A percentile compares a stretch with the other conserved stretches of the same genome.
Conservation (phyloP, 148 eudicot species). For the Polygonum maritimum region DNA sequence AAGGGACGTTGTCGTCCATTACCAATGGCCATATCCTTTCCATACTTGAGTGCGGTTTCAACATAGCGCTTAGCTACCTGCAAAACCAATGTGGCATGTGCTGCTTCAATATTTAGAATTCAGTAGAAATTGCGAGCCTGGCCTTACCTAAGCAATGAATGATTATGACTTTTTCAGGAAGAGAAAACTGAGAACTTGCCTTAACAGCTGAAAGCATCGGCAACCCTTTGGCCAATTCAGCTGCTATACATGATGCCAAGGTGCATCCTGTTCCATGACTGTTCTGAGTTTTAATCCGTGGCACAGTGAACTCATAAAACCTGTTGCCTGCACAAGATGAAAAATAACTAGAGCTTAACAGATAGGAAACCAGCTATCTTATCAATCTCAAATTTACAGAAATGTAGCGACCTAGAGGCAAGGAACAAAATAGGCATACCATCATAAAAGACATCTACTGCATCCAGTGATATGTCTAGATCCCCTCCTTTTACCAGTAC, state of each 20-base stretch:
- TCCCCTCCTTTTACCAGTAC: constrained; percentile 97
- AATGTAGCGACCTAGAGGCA: background rate
- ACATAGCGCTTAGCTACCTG: constrained; percentile 81
- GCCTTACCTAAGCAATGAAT: background rate
- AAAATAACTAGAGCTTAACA: constrained; percentile 1
- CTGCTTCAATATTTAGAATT: background rate
- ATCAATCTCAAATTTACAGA: background rate
- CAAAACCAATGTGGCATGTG: background rate
- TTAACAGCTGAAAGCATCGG: constrained; percentile 73
- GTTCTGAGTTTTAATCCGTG: constrained; percentile 62
- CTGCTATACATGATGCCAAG: constrained; percentile 92
- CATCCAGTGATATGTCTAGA: constrained; percentile 64
- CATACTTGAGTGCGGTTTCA: constrained; percentile 66
- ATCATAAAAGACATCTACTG: constrained; percentile 82
- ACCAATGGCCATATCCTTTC: constrained; percentile 70
- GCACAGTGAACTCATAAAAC: constrained; percentile 61
- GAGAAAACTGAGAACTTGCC: constrained; percentile 26
- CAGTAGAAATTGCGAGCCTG: background rate
- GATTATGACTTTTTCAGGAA: background rate
- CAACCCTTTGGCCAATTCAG: constrained; percentile 86
- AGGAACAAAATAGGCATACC: constrained; percentile 38
- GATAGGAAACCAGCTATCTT: background rate
- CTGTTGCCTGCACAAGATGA: constrained; percentile 38
- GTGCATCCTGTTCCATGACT: constrained; percentile 99
- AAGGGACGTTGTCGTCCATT: constrained; percentile 80